Evolutionary conservation across 352 stramenopile species (phyloP), one percentile per base, ranked within the genome.

Genomic region (Pythium pyrilobum): DNA sequence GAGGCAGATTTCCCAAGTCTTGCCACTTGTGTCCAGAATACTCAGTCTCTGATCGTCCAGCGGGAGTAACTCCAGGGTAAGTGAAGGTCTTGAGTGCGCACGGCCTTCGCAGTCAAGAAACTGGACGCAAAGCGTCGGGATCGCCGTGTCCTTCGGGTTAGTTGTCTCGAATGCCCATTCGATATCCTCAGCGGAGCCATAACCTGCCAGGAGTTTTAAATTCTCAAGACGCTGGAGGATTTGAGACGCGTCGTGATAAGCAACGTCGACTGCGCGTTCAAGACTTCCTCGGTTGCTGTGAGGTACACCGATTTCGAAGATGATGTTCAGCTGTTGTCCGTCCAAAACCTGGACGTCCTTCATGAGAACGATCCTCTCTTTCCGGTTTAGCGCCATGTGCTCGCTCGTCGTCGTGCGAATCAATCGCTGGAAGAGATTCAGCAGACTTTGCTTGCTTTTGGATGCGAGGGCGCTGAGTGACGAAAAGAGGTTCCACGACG

Each of bases 11-110:
- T 90, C 72, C 38, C 73, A 66, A 3, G 44, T 27, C 11, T 44
- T 64, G 1, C 68, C 66, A 6, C 62, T 36, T 1, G 49, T 34
- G 39, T 81, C 74, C 7, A 58, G 55, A 12, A 74, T 59, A 45
- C 55, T 69, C 8, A 90, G 41, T 12, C 67, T 67, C 13, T 79
- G 52, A 29, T 90, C 74, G 9, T 77, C 64, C 6, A 85, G 59
- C 6, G 76, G 66, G 3, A 72, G 28, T 11, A 87, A 45, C 21
- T 77, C 72, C 4, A 82, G 29, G 15, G 63, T 62, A 16, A 81
- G 29, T 5, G 36, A 55, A 1, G 76, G 74, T 10, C 66, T 39
- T 0, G 62, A 64, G 5, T 63, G 53, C 4, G 60, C 52, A 18
- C 57, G 41, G 0, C 61, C 68, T 20, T 54, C 40, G n/a, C 36